These are phyloP conservation scores for Sarocladium strictum DNA, from an alignment of 2,329 filamentous ascomycete species.

Conservation along the genomic window DNA sequence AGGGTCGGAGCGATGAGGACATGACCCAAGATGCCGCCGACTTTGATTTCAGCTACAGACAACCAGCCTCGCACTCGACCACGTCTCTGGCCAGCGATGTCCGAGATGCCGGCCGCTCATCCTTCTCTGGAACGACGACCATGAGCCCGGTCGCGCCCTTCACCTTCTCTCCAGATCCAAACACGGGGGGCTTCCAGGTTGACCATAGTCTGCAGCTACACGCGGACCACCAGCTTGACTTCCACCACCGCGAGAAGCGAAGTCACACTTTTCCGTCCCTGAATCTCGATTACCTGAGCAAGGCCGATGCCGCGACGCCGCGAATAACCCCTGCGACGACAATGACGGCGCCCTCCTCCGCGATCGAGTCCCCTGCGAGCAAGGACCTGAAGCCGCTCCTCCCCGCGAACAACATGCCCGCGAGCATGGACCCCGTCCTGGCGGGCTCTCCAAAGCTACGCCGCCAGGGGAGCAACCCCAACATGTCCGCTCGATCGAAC, in stretches of 20 bases:
- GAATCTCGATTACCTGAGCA: slow-evolving; percentile 52
- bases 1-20: slow-evolving; percentile 64
- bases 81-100: slow-evolving; percentile 26
- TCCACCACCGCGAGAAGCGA: slow-evolving; percentile 52
- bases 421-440: slow-evolving; percentile 34
- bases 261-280: slow-evolving; percentile 82
- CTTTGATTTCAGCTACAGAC: slow-evolving; percentile 27
- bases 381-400: slow-evolving; percentile 32
- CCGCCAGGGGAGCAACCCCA: slow-evolving; percentile 29
- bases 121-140: slow-evolving; percentile 60
- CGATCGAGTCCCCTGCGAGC: slow-evolving; percentile 41
- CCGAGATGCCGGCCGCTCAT: slow-evolving; percentile 37
- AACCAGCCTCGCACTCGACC: slow-evolving; percentile 27
- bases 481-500: slow-evolving; percentile 22
- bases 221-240: slow-evolving; percentile 17
- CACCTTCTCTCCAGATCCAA: slow-evolving; percentile 68
- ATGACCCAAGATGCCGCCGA: slow-evolving; percentile 32
- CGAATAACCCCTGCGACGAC: slow-evolving; percentile 38
- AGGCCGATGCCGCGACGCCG: slow-evolving; percentile 32
- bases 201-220: slow-evolving; percentile 32
- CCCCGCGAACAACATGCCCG: slow-evolving; percentile 30
- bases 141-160: slow-evolving; percentile 72
- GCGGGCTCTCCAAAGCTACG: slow-evolving; percentile 29
- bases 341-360: slow-evolving; percentile 44
- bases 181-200: slow-evolving; percentile 55